These are phyloP conservation scores for Umbelopsis isabellina DNA, from an alignment of 192 early-diverging fungal genomes.

Conservation along the genomic window DNA sequence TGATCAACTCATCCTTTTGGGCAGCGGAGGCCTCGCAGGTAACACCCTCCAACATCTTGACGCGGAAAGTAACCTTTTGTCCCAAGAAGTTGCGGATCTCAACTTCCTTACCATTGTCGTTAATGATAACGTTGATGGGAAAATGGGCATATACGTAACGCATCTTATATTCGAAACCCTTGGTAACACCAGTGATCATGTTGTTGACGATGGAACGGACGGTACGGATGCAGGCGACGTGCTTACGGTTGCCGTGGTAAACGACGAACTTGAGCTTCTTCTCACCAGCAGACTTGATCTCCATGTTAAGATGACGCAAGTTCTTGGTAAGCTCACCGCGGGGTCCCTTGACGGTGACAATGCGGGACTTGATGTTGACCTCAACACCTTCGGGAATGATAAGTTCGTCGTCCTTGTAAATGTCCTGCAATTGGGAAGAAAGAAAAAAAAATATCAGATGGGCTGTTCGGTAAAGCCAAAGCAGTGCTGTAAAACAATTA, in stretches of 20 bases:
- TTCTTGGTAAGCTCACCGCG: slow-evolving; percentile 88
- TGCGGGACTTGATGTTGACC: slow-evolving; percentile 87
- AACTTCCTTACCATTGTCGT: slow-evolving; percentile 71
- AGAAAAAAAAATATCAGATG: background rate
- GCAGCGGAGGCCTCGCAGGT: slow-evolving; percentile 72
- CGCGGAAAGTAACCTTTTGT: slow-evolving; percentile 88
- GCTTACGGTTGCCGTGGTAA: slow-evolving; percentile 96
- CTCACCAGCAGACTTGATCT: slow-evolving; percentile 72
- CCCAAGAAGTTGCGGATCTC: slow-evolving; percentile 99
- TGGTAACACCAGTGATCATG: slow-evolving; percentile 98
- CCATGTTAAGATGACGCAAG: slow-evolving; percentile 93
- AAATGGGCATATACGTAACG: slow-evolving; percentile 99
- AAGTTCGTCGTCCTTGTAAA: slow-evolving; percentile 87
- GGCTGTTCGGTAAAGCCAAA: no score
- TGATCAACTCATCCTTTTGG: slow-evolving; percentile 94
- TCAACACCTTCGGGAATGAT: slow-evolving; percentile 88
- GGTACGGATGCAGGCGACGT: slow-evolving; percentile 98
- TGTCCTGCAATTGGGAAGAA: slow-evolving; percentile 76
- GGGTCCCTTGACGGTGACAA: slow-evolving; percentile 86
- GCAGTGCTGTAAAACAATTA: background rate
- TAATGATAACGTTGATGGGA: slow-evolving; percentile 96
- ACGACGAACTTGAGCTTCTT: slow-evolving; percentile 85
- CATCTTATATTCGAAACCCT: slow-evolving; percentile 99
- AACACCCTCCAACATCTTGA: slow-evolving; percentile 88
- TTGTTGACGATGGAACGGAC: slow-evolving; percentile 94